Evolutionary conservation across 2,329 filamentous ascomycete species (phyloP), one percentile per base, ranked within the genome.

Genomic region (Emmonsiellopsis sp.): DNA sequence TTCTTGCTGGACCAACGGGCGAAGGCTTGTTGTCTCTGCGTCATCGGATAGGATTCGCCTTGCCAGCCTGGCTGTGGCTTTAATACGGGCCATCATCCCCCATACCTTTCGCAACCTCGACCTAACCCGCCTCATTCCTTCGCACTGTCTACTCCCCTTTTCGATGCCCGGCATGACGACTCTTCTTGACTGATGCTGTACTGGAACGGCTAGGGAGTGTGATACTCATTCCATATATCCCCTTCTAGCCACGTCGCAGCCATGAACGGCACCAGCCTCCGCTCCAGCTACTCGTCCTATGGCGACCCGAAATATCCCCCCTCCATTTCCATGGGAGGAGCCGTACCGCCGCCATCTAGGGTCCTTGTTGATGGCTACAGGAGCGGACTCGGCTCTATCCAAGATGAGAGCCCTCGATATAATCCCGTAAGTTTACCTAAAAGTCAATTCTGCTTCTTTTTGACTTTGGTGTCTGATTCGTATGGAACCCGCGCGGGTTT

Each of bases 301-400:
- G 70, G 68, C 56, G 68, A 73, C 55, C 65, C 69, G 26, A 64
- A 65, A 55, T 70, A 72, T 55, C 64, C 65, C 6, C 68, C 70
- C 6, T 63, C 65, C 9, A 62, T 65, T 48, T 67, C 68, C 40
- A 66, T 65, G 52, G 16, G 16, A 13, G 68, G 65, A 49, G 59
- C 59, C 35, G 62, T 65, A 50, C 62, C 67, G 32, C 64, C 66
- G 13, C 65, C 63, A 40, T 65, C 67, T 50, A 80, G 77, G 61
- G 72, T 73, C 16, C 71, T 84, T 54, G 73, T 81, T 50, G 78
- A 85, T 52, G 80, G 79, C 43, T 86, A 85, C 66, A 75, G 76
- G 49, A 79, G 82, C 55, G 74, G 79, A 52, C 63, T 79, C 51
- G 76, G 76, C 57, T 76, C 76, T 7, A 80, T 80, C 59, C 76